A percentile compares a stretch with the other conserved stretches of the same genome.
Conservation (phyloP, 208 protist species). For the Kentomonas sorsogonicus region DNA sequence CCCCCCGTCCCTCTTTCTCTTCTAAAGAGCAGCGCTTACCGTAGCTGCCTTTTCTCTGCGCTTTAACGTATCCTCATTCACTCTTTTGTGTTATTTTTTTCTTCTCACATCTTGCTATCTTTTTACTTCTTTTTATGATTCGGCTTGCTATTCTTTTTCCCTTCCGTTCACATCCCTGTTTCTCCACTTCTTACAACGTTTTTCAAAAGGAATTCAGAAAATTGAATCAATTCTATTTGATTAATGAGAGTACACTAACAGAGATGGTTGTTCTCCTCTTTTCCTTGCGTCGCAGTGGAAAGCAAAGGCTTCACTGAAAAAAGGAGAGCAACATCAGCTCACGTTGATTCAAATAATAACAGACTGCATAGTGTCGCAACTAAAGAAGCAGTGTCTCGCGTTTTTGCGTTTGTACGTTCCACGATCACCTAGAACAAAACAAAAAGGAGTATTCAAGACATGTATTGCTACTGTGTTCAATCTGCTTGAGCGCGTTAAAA, state of each 20-base stretch:
- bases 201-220: neutral
- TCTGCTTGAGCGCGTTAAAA: too few species aligned
- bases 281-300: neutral
- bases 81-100: slow-evolving; percentile 8
- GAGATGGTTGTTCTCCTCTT: neutral
- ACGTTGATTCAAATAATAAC: neutral
- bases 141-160: slow-evolving; percentile 2
- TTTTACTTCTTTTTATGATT: slow-evolving; percentile 9
- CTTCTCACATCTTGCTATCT: slow-evolving; percentile 6
- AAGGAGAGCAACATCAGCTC: neutral
- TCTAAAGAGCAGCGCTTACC: neutral
- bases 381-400: too few species aligned
- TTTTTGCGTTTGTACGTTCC: too few species aligned
- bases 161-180: neutral
- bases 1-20: neutral
- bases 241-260: neutral
- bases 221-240: neutral
- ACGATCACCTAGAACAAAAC: too few species aligned
- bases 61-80: neutral
- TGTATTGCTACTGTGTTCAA: too few species aligned
- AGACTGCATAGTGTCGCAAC: too few species aligned
- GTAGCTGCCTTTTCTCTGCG: neutral
- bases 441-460: too few species aligned
- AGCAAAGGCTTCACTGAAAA: neutral
- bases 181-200: neutral